Evolutionary conservation across 176 grass and related monocot genomes (phyloP).

Genomic region (Avena eriantha): DNA sequence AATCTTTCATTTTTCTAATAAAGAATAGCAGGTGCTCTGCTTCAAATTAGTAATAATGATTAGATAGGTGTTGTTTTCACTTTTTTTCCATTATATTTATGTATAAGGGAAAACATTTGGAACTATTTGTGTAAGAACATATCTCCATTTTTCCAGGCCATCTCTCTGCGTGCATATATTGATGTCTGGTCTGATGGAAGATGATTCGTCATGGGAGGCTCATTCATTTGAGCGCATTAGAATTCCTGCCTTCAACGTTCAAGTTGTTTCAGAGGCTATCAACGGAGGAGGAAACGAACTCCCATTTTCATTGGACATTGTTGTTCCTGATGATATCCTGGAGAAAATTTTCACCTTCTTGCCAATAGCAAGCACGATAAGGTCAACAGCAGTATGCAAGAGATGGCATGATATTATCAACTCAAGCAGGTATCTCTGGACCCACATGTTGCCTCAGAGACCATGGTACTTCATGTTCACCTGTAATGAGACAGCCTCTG

Average conservation of each 20-base stretch:
- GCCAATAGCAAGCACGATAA: conserved; percentile 75
- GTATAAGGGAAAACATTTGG: neutral
- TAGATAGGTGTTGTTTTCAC: neutral
- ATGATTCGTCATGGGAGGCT: conserved; percentile 54
- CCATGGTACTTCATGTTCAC: conserved; percentile 99
- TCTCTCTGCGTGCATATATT: neutral
- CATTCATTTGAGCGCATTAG: conserved; percentile 42
- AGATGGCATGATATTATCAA: conserved; percentile 73
- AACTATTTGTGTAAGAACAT: conserved; percentile 1
- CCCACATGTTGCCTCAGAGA: conserved; percentile 66
- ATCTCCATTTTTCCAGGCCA: conserved; percentile 50
- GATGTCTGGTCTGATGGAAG: conserved; percentile 51
- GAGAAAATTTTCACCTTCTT: conserved; percentile 88
- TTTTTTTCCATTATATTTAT: conserved; percentile 8
- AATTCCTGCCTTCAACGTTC: conserved; percentile 39
- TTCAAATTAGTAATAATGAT: neutral
- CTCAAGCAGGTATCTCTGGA: conserved; percentile 70
- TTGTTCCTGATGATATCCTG: conserved; percentile 83
- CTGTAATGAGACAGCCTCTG: conserved; percentile 58
- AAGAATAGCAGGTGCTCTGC: neutral
- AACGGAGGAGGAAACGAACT: conserved; percentile 47
- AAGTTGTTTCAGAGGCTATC: conserved; percentile 42
- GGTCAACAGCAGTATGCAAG: conserved; percentile 73
- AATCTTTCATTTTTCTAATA: conserved; percentile 17
- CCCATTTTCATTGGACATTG: conserved; percentile 57